Evolutionary conservation across 1,139 yeast species (phyloP).

Genomic region (Scheffersomyces lignicola): DNA sequence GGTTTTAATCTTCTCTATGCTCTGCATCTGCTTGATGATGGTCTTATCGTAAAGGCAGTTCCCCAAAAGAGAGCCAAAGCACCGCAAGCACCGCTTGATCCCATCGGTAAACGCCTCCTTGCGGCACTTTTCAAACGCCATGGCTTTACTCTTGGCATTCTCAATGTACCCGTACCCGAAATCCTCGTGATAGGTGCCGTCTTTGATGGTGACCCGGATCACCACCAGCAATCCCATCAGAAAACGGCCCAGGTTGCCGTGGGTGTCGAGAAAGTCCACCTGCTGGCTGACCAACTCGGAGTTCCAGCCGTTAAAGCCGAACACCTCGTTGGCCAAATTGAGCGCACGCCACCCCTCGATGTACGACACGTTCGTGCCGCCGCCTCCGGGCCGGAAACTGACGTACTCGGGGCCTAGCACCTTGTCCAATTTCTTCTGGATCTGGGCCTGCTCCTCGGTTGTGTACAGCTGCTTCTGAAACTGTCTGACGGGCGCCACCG

Average conservation of each 20-base stretch:
- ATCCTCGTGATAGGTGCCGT: constrained; percentile 79
- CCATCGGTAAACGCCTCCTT: constrained; percentile 86
- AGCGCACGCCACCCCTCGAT: constrained; percentile 83
- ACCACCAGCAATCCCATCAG: constrained; percentile 70
- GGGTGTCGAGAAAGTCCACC: constrained; percentile 72
- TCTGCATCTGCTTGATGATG: constrained; percentile 55
- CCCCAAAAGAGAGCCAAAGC: constrained; percentile 79
- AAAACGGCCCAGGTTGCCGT: constrained; percentile 51
- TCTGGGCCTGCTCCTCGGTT: constrained; percentile 37
- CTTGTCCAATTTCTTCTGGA: constrained; percentile 50
- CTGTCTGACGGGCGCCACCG: constrained; percentile 11
- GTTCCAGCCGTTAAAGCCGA: constrained; percentile 82
- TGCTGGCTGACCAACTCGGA: constrained; percentile 65
- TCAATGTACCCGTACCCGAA: constrained; percentile 80
- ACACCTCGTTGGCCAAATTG: constrained; percentile 73
- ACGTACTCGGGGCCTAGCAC: constrained; percentile 90
- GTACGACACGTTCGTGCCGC: constrained; percentile 65
- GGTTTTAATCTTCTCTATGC: constrained; percentile 52
- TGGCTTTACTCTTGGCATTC: constrained; percentile 66
- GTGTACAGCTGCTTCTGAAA: constrained; percentile 34
- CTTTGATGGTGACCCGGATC: constrained; percentile 68
- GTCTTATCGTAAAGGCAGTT: constrained; percentile 76
- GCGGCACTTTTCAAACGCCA: constrained; percentile 78
- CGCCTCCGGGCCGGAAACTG: constrained; percentile 78
- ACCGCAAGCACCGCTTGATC: constrained; percentile 69